Evolutionary conservation across 768 basidiomycete species (phyloP).

Genomic region (Lactifluus subvellereus): DNA sequence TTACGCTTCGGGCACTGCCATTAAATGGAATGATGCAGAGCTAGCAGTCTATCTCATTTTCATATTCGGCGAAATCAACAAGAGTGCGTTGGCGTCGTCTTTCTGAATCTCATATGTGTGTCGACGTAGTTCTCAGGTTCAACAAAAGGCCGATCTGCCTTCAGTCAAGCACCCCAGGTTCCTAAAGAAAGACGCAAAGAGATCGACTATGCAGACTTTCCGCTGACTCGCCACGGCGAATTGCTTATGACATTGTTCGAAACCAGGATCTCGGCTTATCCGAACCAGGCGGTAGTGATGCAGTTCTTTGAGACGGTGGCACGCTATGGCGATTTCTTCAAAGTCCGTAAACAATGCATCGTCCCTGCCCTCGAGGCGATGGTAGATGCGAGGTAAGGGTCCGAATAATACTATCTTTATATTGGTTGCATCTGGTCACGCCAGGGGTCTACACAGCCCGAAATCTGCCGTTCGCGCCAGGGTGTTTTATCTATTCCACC

Average conservation of each 20-base stretch:
- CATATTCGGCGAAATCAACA: constrained; percentile 90
- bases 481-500: constrained; percentile 87
- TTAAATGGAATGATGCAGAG: constrained; percentile 93
- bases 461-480: constrained; percentile 66
- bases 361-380: constrained; percentile 84
- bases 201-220: constrained; percentile 70
- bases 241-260: constrained; percentile 80
- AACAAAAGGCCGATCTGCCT: constrained; percentile 77
- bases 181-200: constrained; percentile 63
- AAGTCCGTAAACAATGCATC: constrained; percentile 83
- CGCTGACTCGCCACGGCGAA: constrained; percentile 86
- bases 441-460: constrained; percentile 80
- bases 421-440: background rate
- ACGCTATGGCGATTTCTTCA: constrained; percentile 97
- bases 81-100: constrained; percentile 48
- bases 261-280: constrained; percentile 75
- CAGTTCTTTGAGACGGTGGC: constrained; percentile 91
- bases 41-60: constrained; percentile 89
- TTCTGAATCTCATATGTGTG: background rate
- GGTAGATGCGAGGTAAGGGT: constrained; percentile 67
- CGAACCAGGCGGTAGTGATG: constrained; percentile 75
- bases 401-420: background rate
- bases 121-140: constrained; percentile 42
- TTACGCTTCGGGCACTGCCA: constrained; percentile 52
- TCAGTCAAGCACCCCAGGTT: constrained; percentile 69